Evolutionary conservation across 2,329 filamentous ascomycete genomes (phyloP).

Genomic region (Colletotrichum magnum): DNA sequence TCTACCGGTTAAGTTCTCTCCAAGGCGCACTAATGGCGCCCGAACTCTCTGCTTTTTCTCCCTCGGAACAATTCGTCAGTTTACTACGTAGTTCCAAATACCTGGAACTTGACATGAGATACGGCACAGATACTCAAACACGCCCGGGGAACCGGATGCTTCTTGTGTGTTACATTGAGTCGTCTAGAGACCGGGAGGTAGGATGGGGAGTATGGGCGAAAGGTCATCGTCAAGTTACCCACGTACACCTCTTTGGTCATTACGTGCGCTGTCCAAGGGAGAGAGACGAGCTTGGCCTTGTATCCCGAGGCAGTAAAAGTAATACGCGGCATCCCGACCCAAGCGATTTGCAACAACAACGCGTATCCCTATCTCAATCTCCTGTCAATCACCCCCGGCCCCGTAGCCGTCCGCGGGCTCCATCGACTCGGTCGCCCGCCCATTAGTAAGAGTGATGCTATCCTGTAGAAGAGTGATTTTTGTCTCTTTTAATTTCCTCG

Average conservation of each 20-base stretch:
- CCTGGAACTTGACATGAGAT: background rate
- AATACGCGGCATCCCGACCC: too few relatives aligned
- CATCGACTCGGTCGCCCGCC: slow-evolving; percentile 8
- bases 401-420: background rate
- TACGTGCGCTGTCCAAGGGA: background rate
- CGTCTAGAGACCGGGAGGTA: too few relatives aligned
- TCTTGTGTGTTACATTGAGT: background rate
- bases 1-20: too few relatives aligned
- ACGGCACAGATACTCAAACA: slow-evolving; percentile 7
- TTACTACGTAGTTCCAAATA: too few relatives aligned
- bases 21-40: too few relatives aligned
- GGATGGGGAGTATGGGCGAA: too few relatives aligned
- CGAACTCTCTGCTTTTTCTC: too few relatives aligned
- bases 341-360: background rate
- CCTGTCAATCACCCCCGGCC: background rate
- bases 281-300: background rate
- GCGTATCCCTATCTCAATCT: background rate
- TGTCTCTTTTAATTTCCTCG: background rate
- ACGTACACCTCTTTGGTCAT: too few relatives aligned
- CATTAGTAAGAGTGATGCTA: slow-evolving; percentile 36
- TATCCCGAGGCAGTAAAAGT: too few relatives aligned
- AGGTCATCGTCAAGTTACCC: too few relatives aligned
- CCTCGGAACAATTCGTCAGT: too few relatives aligned
- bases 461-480: slow-evolving; percentile 20
- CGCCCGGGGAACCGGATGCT: background rate